phyloP scores from a whole-genome alignment of 1,284 basidiomycete genomes.

The Cutaneotrichosporon arboriforme region DNA sequence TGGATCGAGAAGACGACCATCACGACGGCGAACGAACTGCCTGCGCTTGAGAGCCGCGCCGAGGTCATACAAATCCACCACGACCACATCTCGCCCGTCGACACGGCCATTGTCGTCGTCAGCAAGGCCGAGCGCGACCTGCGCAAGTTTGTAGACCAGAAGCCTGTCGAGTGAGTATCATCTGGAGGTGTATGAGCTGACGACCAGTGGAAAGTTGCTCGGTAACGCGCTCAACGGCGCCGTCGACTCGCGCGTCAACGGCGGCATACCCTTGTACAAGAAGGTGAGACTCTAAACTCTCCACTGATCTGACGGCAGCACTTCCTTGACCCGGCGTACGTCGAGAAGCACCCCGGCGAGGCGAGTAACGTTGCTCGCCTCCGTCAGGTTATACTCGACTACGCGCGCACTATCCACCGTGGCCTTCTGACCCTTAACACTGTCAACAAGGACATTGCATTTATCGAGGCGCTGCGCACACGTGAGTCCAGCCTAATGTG shows the following conservation, averaged over 20 bases:
- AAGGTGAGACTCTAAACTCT: constrained; percentile 1
- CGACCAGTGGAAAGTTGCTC: constrained; percentile 66
- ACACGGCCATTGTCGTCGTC: constrained; percentile 75
- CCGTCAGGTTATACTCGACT: constrained; percentile 68
- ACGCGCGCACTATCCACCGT: constrained; percentile 74
- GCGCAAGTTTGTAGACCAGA: constrained; percentile 17
- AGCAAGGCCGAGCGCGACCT: constrained; percentile 46
- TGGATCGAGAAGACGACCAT: constrained; percentile 87
- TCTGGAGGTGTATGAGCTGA: background rate
- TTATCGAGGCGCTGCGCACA: constrained; percentile 82
- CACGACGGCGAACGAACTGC: constrained; percentile 79
- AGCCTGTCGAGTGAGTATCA: constrained; percentile 28
- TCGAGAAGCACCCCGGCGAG: constrained; percentile 64
- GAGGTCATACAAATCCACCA: constrained; percentile 74
- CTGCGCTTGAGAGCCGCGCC: constrained; percentile 82
- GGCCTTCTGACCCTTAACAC: constrained; percentile 73
- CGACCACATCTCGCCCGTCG: constrained; percentile 78
- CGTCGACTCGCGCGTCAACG: constrained; percentile 74
- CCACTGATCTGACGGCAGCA: constrained; percentile 3
- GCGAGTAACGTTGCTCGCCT: constrained; percentile 65
- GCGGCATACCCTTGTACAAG: constrained; percentile 66
- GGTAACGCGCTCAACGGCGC: constrained; percentile 82
- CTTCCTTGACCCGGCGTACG: constrained; percentile 70
- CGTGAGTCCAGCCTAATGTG: constrained; percentile 39
- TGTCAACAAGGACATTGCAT: constrained; percentile 76